phyloP scores from a whole-genome alignment of 192 early-diverging fungal genomes.

The Backusella sp. region DNA sequence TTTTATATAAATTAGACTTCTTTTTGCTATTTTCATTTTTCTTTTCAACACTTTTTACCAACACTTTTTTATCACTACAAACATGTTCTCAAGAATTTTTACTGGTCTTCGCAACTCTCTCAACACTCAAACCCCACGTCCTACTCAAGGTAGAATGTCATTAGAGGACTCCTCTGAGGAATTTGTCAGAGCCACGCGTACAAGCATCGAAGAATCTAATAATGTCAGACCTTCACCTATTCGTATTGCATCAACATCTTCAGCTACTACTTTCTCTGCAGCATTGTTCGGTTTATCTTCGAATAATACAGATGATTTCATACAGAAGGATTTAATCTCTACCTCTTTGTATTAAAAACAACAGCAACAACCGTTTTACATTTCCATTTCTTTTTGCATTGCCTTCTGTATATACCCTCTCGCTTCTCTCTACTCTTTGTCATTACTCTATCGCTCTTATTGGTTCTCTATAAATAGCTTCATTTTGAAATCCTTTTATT shows the following conservation, averaged over 20 bases:
- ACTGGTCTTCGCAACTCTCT: conserved; percentile 6
- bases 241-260: not conserved
- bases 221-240: not conserved
- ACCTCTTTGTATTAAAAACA: conserved; percentile 9
- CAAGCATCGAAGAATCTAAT: conserved; percentile 2
- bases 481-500: not conserved
- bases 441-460: not conserved
- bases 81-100: conserved; percentile 14
- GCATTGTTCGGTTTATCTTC: not conserved
- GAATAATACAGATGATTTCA: conserved; percentile 25
- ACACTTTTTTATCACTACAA: not conserved
- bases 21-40: not conserved
- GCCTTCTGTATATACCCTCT: not conserved
- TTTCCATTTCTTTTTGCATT: not conserved
- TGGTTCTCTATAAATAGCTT: not conserved
- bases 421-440: not conserved
- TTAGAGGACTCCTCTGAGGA: conserved; percentile 15
- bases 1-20: not conserved
- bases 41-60: not conserved
- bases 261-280: not conserved
- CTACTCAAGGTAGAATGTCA: not conserved
- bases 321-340: conserved; percentile 23
- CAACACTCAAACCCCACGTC: not conserved
- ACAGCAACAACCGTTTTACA: not conserved
- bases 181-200: not conserved